These are phyloP conservation scores for Hirschioporus abietinus DNA, from an alignment of 768 basidiomycete species.

Conservation along the genomic window DNA sequence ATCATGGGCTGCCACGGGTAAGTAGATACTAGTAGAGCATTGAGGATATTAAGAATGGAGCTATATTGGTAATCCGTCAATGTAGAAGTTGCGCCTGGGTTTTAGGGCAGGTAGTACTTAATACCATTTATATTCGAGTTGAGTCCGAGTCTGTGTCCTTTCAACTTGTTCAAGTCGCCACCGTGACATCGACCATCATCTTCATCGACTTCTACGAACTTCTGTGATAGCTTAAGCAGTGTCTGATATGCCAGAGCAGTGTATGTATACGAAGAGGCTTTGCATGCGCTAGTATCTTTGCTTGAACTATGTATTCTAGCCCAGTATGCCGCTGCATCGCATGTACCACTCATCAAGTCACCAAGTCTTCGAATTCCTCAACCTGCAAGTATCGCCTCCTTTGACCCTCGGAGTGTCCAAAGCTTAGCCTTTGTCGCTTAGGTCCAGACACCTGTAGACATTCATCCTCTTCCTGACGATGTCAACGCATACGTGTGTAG, in stretches of 20 bases:
- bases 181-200: too few relatives aligned
- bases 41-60: too few relatives aligned
- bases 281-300: neutral
- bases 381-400: conserved; percentile 44
- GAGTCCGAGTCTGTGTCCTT: too few relatives aligned
- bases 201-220: too few relatives aligned
- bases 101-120: too few relatives aligned
- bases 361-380: conserved; percentile 84
- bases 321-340: conserved; percentile 72
- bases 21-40: too few relatives aligned
- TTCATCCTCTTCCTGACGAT: conserved; percentile 90
- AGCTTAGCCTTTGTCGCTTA: conserved; percentile 25
- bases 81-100: too few relatives aligned
- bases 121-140: too few relatives aligned
- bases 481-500: conserved; percentile 78
- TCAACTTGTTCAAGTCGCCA: too few relatives aligned
- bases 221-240: too few relatives aligned
- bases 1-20: too few relatives aligned
- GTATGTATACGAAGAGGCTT: neutral
- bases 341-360: conserved; percentile 86
- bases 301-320: conserved; percentile 17
- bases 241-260: neutral
- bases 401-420: neutral
- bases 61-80: too few relatives aligned
- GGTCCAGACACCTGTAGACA: conserved; percentile 85